Evolutionary conservation across 2,329 filamentous ascomycete genomes (phyloP), one percentile per base, ranked within the genome.

Genomic region (Aspergillus carbonarius): DNA sequence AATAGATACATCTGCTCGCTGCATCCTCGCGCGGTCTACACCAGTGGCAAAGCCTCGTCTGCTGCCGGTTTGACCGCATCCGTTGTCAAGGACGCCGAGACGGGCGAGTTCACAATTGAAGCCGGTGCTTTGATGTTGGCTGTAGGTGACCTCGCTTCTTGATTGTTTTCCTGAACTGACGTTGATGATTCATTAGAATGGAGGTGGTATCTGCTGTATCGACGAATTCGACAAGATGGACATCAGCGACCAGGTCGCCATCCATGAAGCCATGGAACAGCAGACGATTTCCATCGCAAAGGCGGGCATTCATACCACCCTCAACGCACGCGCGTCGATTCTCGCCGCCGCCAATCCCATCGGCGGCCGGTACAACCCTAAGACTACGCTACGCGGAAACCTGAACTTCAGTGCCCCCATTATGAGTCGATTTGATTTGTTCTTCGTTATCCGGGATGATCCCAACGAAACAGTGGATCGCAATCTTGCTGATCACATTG

Each of bases 181-280:
- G 10, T 9, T 17, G 50, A 8, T 23, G 23, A 20, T 12, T 1
- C n/a, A 17, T 39, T 52, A 77, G 74, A 78, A 78, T 40, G 86
- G 98, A 70, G 97, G 96, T 66, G 95, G 95, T 55, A 96, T 98
- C 68, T 99, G 95, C 76, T 93, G 92, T 60, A 99, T 99, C 73
- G 95, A 99, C 72, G 95, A 99, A 74, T 99, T 99, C 68, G 95
- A 99, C 85, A 99, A 99, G 81, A 99, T 99, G 95, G 95, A 99
- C 70, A 90, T 99, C 62, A 87, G 81, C 54, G 95, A 99, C 74
- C 95, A 99, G 79, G 95, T 99, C 56, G 95, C 95, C 65, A 99
- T 99, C 70, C 95, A 99, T 84, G 95, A 99, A 86, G 95, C 95
- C 60, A 99, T 99, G 95, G 95, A 99, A 85, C 95, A 99, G 81